These are phyloP conservation scores for Boletus rubescentipes DNA, from an alignment of 768 basidiomycete genomes.

Conservation along the genomic window DNA sequence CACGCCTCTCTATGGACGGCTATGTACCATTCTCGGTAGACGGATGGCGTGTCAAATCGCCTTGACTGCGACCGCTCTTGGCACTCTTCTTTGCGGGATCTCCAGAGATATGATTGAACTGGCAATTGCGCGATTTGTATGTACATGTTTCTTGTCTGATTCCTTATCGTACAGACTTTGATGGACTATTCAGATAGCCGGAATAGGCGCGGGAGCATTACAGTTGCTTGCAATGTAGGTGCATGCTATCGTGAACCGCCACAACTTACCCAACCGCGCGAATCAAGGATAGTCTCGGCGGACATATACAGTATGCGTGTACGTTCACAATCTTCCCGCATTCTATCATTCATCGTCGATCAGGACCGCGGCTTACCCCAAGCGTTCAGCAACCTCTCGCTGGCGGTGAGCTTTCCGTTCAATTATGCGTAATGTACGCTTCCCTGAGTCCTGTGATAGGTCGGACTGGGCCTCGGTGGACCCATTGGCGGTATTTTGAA, in stretches of 20 bases:
- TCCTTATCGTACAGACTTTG: not conserved
- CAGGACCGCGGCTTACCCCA: slow-evolving; percentile 9
- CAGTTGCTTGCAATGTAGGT: slow-evolving; percentile 13
- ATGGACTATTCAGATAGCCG: slow-evolving; percentile 8
- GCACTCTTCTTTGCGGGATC: slow-evolving; percentile 64
- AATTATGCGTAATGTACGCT: not conserved
- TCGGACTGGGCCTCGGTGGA: slow-evolving; percentile 15
- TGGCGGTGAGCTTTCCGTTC: slow-evolving; percentile 2
- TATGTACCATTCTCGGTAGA: slow-evolving; percentile 72
- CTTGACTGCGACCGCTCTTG: slow-evolving; percentile 55
- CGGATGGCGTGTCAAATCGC: slow-evolving; percentile 66
- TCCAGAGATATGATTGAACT: slow-evolving; percentile 67
- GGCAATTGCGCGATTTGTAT: slow-evolving; percentile 67
- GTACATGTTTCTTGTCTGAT: not conserved
- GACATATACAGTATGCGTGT: slow-evolving; percentile 15
- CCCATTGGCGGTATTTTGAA: slow-evolving; percentile 10
- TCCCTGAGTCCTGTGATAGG: not conserved
- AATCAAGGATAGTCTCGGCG: slow-evolving; percentile 10
- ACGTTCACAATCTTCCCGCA: not conserved
- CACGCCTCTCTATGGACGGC: slow-evolving; percentile 75
- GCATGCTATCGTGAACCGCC: not conserved
- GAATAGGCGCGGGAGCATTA: slow-evolving; percentile 12
- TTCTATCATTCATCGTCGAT: not conserved
- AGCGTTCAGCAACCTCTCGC: slow-evolving; percentile 45
- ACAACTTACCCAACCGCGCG: not conserved